Conservation (phyloP, 345 rosid genomes). For the Litchi chinensis region DNA sequence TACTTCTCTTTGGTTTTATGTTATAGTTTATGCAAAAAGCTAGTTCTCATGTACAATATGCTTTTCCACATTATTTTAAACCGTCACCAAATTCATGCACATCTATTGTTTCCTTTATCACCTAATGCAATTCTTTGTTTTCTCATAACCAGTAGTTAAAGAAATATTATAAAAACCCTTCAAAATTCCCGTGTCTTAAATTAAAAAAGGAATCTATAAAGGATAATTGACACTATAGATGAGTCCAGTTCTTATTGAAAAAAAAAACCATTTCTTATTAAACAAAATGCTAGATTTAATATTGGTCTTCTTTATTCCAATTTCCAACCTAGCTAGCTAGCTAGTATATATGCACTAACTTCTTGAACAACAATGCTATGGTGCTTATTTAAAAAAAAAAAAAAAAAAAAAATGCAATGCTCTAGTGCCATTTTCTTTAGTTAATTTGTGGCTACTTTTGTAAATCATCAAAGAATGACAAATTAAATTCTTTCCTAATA, state of each 20-base stretch:
- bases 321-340: too few relatives aligned
- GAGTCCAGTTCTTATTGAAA: too few relatives aligned
- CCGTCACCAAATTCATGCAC: too few relatives aligned
- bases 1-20: neutral
- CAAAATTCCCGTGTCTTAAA: neutral
- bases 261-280: too few relatives aligned
- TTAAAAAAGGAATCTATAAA: neutral
- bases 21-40: neutral
- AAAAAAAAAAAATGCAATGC: too few relatives aligned
- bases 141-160: neutral
- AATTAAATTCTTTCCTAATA: too few relatives aligned
- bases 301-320: too few relatives aligned
- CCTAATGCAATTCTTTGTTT: neutral
- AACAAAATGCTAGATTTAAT: too few relatives aligned
- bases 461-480: too few relatives aligned
- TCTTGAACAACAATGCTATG: too few relatives aligned
- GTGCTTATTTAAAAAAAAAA: too few relatives aligned
- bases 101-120: neutral
- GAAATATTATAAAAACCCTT: neutral
- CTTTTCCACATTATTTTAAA: conserved; percentile 2
- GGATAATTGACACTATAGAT: neutral
- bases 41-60: neutral
- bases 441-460: neutral
- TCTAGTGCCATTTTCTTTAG: neutral
- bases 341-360: too few relatives aligned